phyloP scores from a whole-genome alignment of 306 rosid species.

The Medicago arabica region DNA sequence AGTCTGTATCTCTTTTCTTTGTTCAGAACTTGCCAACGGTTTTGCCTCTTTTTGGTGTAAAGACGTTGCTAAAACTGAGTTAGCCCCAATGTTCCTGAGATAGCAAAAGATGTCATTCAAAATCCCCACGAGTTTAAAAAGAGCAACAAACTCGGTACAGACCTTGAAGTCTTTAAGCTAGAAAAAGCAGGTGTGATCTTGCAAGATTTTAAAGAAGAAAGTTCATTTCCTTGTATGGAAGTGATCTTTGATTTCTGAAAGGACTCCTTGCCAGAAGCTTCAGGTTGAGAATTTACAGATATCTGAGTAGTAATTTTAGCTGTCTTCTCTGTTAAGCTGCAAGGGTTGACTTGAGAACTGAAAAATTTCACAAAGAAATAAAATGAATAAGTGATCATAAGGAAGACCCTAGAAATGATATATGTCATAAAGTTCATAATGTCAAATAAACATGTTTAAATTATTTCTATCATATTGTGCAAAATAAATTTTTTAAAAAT shows the following conservation, averaged over 20 bases:
- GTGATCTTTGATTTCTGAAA: slow-evolving; percentile 48
- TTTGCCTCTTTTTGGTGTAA: slow-evolving; percentile 49
- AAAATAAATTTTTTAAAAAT: background rate
- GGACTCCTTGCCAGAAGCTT: slow-evolving; percentile 48
- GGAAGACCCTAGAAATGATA: slow-evolving; percentile 29
- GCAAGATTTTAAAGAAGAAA: slow-evolving; percentile 49
- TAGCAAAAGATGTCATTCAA: slow-evolving; percentile 35
- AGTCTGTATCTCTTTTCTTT: slow-evolving; percentile 49
- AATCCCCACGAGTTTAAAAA: slow-evolving; percentile 13
- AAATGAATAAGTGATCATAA: slow-evolving; percentile 18
- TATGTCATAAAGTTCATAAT: slow-evolving; percentile 16
- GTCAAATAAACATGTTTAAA: slow-evolving; percentile 7
- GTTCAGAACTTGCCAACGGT: slow-evolving; percentile 39
- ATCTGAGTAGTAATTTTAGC: slow-evolving; percentile 45
- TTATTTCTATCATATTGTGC: background rate
- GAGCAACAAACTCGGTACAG: slow-evolving; percentile 34
- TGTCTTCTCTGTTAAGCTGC: slow-evolving; percentile 53
- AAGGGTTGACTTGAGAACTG: slow-evolving; percentile 58
- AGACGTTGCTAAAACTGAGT: slow-evolving; percentile 47
- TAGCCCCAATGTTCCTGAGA: slow-evolving; percentile 53
- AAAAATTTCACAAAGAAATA: slow-evolving; percentile 35
- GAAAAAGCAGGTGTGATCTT: slow-evolving; percentile 57
- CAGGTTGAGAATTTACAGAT: slow-evolving; percentile 46
- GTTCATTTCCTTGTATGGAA: slow-evolving; percentile 57
- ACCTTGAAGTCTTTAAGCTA: slow-evolving; percentile 60